These are phyloP conservation scores for Starmerella vitae DNA, from an alignment of 805 yeast genomes.

Conservation along the genomic window DNA sequence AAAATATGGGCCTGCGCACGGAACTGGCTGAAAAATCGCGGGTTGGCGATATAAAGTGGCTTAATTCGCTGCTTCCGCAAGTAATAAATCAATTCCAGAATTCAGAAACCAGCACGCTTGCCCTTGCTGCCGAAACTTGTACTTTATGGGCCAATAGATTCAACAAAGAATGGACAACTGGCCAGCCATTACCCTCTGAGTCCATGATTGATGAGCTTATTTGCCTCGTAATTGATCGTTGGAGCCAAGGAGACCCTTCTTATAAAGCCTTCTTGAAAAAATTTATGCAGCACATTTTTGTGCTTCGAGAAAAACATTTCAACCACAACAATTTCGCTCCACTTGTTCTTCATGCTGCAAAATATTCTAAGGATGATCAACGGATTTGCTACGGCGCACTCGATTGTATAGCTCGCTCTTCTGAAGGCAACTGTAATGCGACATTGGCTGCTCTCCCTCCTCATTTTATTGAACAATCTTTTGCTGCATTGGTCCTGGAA, in stretches of 20 bases:
- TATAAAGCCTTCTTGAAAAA: constrained; percentile 5
- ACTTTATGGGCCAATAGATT: constrained; percentile 8
- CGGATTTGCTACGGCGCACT: constrained; percentile 10
- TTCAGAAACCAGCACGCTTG: neutral
- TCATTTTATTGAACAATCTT: constrained; percentile 3
- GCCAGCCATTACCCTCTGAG: neutral
- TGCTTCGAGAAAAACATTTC: neutral
- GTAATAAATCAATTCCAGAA: neutral
- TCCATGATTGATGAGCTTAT: constrained; percentile 2
- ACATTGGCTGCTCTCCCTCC: neutral
- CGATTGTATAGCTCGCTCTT: constrained; percentile 7
- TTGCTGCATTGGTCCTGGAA: constrained; percentile 5
- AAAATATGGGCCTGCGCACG: constrained; percentile 2
- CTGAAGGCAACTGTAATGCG: neutral
- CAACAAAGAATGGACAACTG: neutral
- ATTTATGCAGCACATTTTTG: constrained; percentile 1
- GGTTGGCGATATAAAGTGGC: neutral
- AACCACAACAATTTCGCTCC: neutral
- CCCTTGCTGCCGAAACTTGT: constrained; percentile 6
- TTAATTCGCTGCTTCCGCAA: neutral
- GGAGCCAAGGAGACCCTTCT: constrained; percentile 14
- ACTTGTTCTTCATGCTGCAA: constrained; percentile 2
- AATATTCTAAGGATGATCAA: constrained; percentile 3
- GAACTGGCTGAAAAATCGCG: constrained; percentile 1
- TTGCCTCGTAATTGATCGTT: constrained; percentile 4